phyloP scores from a whole-genome alignment of 2,329 filamentous ascomycete genomes.

The Chalaropsis thielavioides region DNA sequence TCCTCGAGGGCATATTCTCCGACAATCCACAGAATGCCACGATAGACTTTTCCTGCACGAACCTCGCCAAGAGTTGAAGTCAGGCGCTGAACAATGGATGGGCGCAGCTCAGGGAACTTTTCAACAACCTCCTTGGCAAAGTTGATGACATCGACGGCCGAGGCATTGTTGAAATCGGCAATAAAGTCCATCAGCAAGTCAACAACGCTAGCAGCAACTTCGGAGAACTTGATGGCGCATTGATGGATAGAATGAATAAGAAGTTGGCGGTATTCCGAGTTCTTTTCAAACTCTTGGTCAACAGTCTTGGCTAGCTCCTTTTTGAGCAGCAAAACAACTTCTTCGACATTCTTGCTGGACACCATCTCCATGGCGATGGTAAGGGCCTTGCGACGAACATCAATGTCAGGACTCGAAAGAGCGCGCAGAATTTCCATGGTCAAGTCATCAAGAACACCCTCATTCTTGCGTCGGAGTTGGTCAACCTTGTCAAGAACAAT shows the following conservation, averaged over 20 bases:
- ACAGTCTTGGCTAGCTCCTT: constrained; percentile 97
- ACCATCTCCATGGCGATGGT: constrained; percentile 92
- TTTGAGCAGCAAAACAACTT: constrained; percentile 89
- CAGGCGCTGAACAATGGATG: constrained; percentile 73
- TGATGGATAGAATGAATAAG: constrained; percentile 96
- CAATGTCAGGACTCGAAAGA: constrained; percentile 86
- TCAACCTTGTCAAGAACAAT: constrained; percentile 94
- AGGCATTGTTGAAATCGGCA: constrained; percentile 92
- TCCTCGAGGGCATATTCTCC: constrained; percentile 93
- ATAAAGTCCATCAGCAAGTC: constrained; percentile 98
- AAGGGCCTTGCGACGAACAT: constrained; percentile 84
- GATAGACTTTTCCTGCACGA: constrained; percentile 90
- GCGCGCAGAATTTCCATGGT: constrained; percentile 96
- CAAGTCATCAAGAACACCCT: constrained; percentile 81
- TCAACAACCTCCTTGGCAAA: constrained; percentile 99
- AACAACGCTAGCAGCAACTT: constrained; percentile 92
- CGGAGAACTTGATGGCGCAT: constrained; percentile 97
- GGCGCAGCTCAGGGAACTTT: constrained; percentile 82
- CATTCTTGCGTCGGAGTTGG: constrained; percentile 71
- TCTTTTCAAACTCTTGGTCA: constrained; percentile 98
- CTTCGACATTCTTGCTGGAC: constrained; percentile 95
- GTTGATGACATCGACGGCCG: constrained; percentile 91
- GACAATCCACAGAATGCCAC: constrained; percentile 92
- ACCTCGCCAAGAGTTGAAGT: constrained; percentile 88
- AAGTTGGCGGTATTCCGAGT: constrained; percentile 83